Conservation (phyloP, 345 rosid genomes). For the Salix arbutifolia region DNA sequence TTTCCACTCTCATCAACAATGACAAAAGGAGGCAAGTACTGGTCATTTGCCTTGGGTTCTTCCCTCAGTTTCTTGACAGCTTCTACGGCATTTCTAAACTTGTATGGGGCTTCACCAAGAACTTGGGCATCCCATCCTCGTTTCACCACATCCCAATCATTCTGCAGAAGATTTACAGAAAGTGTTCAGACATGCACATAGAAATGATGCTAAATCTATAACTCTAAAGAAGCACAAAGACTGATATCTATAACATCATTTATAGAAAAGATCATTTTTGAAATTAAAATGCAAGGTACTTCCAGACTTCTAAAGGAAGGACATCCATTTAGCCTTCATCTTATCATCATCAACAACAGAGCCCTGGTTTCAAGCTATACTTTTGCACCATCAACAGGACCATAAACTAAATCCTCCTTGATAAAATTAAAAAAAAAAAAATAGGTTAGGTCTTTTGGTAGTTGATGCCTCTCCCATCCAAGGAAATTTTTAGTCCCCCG, state of each 20-base stretch:
- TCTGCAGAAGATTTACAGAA: slow-evolving; percentile 36
- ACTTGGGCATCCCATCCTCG: slow-evolving; percentile 99
- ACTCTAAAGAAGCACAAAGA: neutral
- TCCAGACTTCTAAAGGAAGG: neutral
- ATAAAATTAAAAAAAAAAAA: neutral
- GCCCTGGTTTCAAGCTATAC: neutral
- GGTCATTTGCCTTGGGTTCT: slow-evolving; percentile 68
- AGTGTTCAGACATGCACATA: neutral
- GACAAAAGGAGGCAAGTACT: slow-evolving; percentile 89
- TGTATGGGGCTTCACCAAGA: slow-evolving; percentile 95
- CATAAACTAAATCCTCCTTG: neutral
- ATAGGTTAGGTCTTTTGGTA: neutral
- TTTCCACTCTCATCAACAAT: slow-evolving; percentile 70
- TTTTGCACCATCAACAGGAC: neutral
- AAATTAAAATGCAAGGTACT: neutral
- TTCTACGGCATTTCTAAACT: slow-evolving; percentile 73
- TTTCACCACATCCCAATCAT: slow-evolving; percentile 90
- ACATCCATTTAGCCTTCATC: neutral
- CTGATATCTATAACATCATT: neutral
- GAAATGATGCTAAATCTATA: neutral
- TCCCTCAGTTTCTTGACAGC: slow-evolving; percentile 81
- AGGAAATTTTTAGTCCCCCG: neutral
- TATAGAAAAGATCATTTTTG: neutral
- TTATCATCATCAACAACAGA: neutral
- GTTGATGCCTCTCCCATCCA: neutral